Conservation (phyloP, 345 rosid genomes). For the Eucalyptus tenuipes region DNA sequence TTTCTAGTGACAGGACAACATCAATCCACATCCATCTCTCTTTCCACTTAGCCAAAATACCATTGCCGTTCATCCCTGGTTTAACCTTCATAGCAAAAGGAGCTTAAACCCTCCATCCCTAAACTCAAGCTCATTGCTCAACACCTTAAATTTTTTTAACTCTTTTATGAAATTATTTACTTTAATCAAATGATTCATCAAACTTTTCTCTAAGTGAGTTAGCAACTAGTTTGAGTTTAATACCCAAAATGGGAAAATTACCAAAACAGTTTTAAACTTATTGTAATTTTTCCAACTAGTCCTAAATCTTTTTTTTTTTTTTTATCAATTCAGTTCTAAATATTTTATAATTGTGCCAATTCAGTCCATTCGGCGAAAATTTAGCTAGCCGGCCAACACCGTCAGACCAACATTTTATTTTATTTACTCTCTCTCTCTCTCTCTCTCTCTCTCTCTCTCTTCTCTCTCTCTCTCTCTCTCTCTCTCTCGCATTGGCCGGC, state of each 20-base stretch:
- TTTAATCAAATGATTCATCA: neutral
- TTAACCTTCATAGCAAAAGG: neutral
- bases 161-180: neutral
- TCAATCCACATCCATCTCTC: neutral
- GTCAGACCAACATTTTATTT: too few species aligned
- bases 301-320: too few species aligned
- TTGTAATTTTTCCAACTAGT: too few species aligned
- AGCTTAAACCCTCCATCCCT: neutral
- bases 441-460: too few species aligned
- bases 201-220: neutral
- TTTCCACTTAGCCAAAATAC: neutral
- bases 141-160: neutral
- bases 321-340: too few species aligned
- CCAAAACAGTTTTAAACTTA: too few species aligned
- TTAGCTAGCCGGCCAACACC: too few species aligned
- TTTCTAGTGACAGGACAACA: neutral
- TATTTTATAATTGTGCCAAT: accelerated
- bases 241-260: too few species aligned
- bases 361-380: too few species aligned
- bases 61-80: neutral
- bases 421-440: too few species aligned
- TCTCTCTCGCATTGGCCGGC: too few species aligned
- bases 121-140: accelerated
- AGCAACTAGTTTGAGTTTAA: neutral
- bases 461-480: too few species aligned